Evolutionary conservation across 371 early-diverging fungal species (phyloP), one percentile per base, ranked within the genome.

Genomic region (Rhizopus delemar): DNA sequence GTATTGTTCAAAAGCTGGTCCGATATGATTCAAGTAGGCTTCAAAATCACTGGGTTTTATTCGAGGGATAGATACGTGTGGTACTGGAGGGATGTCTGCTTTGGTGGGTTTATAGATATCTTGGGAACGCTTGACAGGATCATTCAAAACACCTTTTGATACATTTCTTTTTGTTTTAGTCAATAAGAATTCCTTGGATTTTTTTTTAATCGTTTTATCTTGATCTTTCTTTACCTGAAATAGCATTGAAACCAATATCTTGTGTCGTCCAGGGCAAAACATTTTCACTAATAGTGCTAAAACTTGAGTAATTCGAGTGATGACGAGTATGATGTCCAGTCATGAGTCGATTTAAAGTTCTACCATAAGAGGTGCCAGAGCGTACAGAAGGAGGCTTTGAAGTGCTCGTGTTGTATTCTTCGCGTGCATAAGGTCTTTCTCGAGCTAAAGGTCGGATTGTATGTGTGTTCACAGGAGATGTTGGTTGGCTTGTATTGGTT

Each of bases 51-150:
- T 71, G 34, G 72, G 62, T 49, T 80, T 82, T 13, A 89, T 80
- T 57, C 77, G 78, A 16, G 86, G 82, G 54, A 90, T 86, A 35
- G 84, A 71, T 8, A 86, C 85, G 41, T 82, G 85, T 4, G 85
- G 66, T 3, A 90, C 89, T 5, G 87, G 77, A 34, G 92, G 87
- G 49, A 89, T 82, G 51, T 90, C 92, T 13, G 68, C 66, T 57
- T 82, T 81, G 38, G 73, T 78, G 7, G 85, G 82, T 58, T 77
- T 80, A 28, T 66, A 46, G 7, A 72, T 36, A 3, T 75, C 70
- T 33, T 75, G 73, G 0, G 72, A 60, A 50, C 80, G 71, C 56
- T 80, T 83, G 34, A 74, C 81, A 28, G 85, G 85, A 59, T 85
- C 83, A 60, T 85, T 85, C 39, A 85, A 57, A 0, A 85, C 85